A percentile compares a stretch with the other conserved stretches of the same genome.
Conservation (phyloP, 257 asterid genomes). For the Ocimum tenuiflorum region DNA sequence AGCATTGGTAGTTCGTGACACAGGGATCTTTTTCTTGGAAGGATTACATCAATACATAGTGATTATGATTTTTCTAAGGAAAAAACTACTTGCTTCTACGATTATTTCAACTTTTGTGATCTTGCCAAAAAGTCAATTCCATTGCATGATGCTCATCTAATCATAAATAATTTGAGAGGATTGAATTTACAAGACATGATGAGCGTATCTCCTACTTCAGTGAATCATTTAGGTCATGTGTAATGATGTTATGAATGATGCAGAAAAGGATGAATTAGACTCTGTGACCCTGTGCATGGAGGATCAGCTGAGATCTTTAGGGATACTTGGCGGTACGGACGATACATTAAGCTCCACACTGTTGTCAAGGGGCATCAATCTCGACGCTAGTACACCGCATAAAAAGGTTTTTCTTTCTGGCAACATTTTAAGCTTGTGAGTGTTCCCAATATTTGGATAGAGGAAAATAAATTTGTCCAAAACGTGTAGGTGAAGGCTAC, state of each 20-base stretch:
- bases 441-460: not conserved
- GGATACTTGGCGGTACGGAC: constrained; percentile 44
- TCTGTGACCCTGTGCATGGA: constrained; percentile 63
- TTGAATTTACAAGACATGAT: not conserved
- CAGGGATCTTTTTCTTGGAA: not conserved
- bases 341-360: constrained; percentile 28
- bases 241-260: constrained; percentile 16
- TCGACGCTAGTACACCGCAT: constrained; percentile 43
- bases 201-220: not conserved
- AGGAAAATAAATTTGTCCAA: not conserved
- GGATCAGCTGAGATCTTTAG: constrained; percentile 64
- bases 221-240: not conserved
- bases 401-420: constrained; percentile 43
- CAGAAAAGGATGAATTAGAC: constrained; percentile 38
- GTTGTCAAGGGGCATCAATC: constrained; percentile 53
- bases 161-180: not conserved
- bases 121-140: not conserved
- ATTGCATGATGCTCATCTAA: constrained; percentile 1
- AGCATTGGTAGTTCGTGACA: not conserved
- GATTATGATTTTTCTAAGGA: not conserved
- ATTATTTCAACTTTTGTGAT: not conserved
- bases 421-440: not conserved
- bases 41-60: not conserved
- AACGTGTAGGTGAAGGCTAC: constrained; percentile 51
- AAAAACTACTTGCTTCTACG: not conserved